A percentile compares a stretch with the other conserved stretches of the same genome.
These are phyloP conservation scores for Plasmodium coatneyi DNA, from an alignment of 169 alveolate species.

Conservation along the genomic window DNA sequence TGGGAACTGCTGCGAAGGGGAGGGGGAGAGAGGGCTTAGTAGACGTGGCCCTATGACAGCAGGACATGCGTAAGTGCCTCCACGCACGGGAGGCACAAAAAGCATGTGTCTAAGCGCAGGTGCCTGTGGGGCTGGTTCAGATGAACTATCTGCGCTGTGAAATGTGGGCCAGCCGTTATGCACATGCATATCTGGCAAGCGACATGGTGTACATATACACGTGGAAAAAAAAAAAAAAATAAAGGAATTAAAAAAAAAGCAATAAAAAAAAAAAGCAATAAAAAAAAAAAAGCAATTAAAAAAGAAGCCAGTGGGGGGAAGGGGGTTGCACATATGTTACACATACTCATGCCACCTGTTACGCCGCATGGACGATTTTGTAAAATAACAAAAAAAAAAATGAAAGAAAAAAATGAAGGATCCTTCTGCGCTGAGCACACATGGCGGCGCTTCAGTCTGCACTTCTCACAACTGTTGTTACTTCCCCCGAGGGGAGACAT, in stretches of 20 bases:
- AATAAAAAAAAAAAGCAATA: no score
- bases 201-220: not conserved
- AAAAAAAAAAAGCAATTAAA: not conserved
- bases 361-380: not conserved
- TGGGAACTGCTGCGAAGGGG: no score
- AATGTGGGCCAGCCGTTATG: not conserved
- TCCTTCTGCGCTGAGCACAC: not conserved
- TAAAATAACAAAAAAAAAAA: not conserved
- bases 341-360: not conserved
- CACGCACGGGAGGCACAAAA: not conserved
- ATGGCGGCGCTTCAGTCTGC: not conserved
- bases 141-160: not conserved
- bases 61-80: not conserved
- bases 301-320: not conserved
- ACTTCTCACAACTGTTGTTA: not conserved
- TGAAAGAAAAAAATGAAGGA: not conserved
- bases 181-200: not conserved
- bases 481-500: not conserved
- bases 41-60: not conserved
- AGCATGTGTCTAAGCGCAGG: not conserved
- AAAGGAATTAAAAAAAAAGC: not conserved
- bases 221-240: not conserved
- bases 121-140: not conserved
- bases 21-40: not conserved
- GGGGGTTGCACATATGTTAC: not conserved